A percentile compares a stretch with the other conserved stretches of the same genome.
Conservation (phyloP, 179 eudicot species). For the Silene noctiflora region DNA sequence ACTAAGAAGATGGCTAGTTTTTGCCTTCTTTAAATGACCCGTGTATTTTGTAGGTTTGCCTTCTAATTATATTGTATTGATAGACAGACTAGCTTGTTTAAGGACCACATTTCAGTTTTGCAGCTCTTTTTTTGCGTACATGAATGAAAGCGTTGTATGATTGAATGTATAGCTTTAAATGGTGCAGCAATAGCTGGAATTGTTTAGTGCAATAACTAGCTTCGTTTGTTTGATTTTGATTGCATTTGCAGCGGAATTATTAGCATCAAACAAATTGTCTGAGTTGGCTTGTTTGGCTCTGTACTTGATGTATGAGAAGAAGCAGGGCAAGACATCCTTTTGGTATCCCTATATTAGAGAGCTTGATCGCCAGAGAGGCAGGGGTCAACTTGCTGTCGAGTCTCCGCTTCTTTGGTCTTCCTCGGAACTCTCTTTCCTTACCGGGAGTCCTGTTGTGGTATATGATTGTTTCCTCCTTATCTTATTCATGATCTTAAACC, state of each 20-base stretch:
- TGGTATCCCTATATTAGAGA: slow-evolving; percentile 98
- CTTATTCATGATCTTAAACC: neutral
- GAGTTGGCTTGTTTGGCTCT: slow-evolving; percentile 98
- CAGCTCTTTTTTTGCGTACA: neutral
- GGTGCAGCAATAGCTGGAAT: neutral
- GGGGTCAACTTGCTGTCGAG: slow-evolving; percentile 96
- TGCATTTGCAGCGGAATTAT: slow-evolving; percentile 74
- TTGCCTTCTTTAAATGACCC: neutral
- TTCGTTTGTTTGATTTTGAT: slow-evolving; percentile 26
- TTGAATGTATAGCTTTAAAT: neutral
- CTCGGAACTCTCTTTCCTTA: slow-evolving; percentile 67
- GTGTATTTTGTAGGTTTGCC: neutral
- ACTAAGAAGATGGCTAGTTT: neutral
- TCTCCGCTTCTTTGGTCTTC: slow-evolving; percentile 97
- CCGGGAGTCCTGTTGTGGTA: slow-evolving; percentile 94
- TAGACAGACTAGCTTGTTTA: too few relatives aligned
- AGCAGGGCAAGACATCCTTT: slow-evolving; percentile 89
- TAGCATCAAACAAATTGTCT: slow-evolving; percentile 91
- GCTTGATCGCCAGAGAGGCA: slow-evolving; percentile 98
- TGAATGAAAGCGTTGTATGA: too few relatives aligned
- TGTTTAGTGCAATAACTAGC: slow-evolving; percentile 19
- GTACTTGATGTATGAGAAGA: slow-evolving; percentile 98
- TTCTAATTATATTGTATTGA: too few relatives aligned
- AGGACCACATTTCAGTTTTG: too few relatives aligned
- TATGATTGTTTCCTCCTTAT: neutral